Evolutionary conservation across 495 filamentous ascomycete genomes (phyloP).

Genomic region (Hyaloscypha finlandica): DNA sequence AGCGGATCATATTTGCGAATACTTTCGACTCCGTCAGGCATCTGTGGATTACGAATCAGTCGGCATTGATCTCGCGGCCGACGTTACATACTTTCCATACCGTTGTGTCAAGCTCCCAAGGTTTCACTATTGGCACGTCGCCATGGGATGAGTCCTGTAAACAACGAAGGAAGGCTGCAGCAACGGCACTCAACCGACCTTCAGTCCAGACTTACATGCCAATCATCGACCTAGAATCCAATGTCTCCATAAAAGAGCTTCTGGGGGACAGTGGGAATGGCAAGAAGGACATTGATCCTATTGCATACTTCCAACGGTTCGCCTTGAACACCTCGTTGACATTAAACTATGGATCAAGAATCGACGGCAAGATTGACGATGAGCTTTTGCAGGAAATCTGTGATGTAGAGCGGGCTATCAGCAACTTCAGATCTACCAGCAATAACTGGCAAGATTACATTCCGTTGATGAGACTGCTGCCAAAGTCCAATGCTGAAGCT

Average conservation of each 20-base stretch:
- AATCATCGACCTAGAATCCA: constrained; percentile 69
- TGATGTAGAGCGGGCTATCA: constrained; percentile 62
- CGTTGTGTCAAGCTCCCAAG: constrained; percentile 68
- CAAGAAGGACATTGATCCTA: constrained; percentile 62
- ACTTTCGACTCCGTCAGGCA: constrained; percentile 67
- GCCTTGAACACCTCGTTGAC: constrained; percentile 67
- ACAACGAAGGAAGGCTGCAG: constrained; percentile 67
- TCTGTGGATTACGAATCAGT: constrained; percentile 72
- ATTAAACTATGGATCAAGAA: constrained; percentile 66
- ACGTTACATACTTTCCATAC: constrained; percentile 73
- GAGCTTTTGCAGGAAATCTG: constrained; percentile 62
- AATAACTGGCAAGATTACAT: constrained; percentile 76
- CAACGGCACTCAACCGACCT: constrained; percentile 67
- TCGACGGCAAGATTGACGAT: constrained; percentile 58
- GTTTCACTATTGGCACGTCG: constrained; percentile 72
- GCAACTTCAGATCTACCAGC: constrained; percentile 64
- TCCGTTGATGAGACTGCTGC: constrained; percentile 59
- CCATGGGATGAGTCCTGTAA: constrained; percentile 79
- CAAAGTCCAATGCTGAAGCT: constrained; percentile 55
- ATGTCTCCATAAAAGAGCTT: constrained; percentile 64
- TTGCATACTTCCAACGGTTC: constrained; percentile 66
- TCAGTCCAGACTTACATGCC: constrained; percentile 71
- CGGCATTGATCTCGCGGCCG: constrained; percentile 68
- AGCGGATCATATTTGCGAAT: constrained; percentile 71
- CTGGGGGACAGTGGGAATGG: constrained; percentile 57